Conservation (phyloP, 352 stramenopile genomes). For the Pythium brachiatum region DNA sequence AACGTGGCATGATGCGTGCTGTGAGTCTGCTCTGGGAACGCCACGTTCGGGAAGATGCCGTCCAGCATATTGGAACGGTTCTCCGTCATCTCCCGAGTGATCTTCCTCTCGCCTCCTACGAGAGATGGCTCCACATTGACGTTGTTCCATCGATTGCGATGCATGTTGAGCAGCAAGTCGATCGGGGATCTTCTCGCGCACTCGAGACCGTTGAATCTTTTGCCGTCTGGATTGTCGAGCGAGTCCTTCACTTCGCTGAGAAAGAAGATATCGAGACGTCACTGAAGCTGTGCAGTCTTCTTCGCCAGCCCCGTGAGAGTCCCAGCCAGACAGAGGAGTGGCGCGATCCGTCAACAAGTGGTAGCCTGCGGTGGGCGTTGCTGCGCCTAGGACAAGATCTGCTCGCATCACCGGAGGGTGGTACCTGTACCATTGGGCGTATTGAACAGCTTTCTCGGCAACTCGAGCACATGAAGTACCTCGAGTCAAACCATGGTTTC, state of each 20-base stretch:
- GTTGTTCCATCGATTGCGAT: conserved; percentile 46
- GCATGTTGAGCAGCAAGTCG: conserved; percentile 20
- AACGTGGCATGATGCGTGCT: conserved; percentile 47
- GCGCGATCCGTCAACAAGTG: neutral
- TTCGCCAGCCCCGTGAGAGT: conserved; percentile 6
- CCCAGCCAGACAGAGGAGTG: neutral
- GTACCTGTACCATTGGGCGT: neutral
- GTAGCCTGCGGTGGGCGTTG: conserved; percentile 17
- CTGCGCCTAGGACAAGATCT: conserved; percentile 18
- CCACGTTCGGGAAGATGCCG: conserved; percentile 33
- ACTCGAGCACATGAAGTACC: conserved; percentile 52
- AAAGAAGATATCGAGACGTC: conserved; percentile 24
- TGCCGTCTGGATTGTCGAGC: conserved; percentile 14
- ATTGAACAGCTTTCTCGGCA: conserved; percentile 38
- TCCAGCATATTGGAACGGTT: conserved; percentile 38
- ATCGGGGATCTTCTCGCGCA: neutral
- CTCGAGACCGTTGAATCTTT: conserved; percentile 6
- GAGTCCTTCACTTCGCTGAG: conserved; percentile 11
- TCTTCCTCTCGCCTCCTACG: conserved; percentile 46
- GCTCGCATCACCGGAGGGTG: neutral
- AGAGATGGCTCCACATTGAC: conserved; percentile 50
- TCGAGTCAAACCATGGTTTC: conserved; percentile 48
- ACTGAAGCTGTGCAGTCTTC: conserved; percentile 21
- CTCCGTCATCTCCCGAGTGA: conserved; percentile 35
- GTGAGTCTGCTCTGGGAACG: conserved; percentile 56